Evolutionary conservation across 768 basidiomycete genomes (phyloP).

Genomic region (Sarcodon aspratus): DNA sequence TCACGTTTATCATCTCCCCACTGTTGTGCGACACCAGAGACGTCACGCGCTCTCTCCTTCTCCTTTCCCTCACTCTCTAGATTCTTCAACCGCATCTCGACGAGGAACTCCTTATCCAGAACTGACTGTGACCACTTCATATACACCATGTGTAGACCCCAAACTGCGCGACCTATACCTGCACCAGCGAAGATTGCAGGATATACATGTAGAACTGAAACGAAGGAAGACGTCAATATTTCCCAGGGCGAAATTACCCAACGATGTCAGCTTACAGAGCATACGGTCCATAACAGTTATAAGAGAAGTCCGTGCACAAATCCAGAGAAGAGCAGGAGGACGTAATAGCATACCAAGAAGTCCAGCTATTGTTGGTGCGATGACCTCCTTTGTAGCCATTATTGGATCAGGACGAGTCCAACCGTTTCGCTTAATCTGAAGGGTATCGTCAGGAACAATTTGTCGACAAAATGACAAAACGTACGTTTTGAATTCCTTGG

Average conservation of each 20-base stretch:
- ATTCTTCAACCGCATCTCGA: constrained; percentile 77
- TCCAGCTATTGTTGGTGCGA: constrained; percentile 43
- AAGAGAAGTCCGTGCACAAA: constrained; percentile 24
- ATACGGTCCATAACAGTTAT: constrained; percentile 34
- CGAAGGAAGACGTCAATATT: no score
- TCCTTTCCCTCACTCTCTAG: constrained; percentile 31
- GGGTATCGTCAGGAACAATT: background rate
- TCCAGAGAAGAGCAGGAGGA: constrained; percentile 41
- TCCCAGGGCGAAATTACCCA: no score
- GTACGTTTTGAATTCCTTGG: constrained; percentile 45
- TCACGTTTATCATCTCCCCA: background rate
- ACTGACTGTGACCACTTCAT: constrained; percentile 69
- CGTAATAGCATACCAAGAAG: constrained; percentile 53
- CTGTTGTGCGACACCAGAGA: background rate
- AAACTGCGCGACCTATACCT: constrained; percentile 36
- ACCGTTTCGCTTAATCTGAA: constrained; percentile 56
- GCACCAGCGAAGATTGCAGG: constrained; percentile 59
- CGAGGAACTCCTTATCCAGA: constrained; percentile 79
- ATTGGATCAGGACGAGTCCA: constrained; percentile 64
- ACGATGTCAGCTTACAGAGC: constrained; percentile 42
- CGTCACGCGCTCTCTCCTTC: constrained; percentile 1
- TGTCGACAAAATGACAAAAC: constrained; percentile 7
- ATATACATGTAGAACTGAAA: constrained; percentile 40
- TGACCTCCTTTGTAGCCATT: constrained; percentile 59
- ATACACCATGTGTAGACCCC: constrained; percentile 34